phyloP scores from a whole-genome alignment of 495 filamentous ascomycete species.

The Penicillium verhagenii region DNA sequence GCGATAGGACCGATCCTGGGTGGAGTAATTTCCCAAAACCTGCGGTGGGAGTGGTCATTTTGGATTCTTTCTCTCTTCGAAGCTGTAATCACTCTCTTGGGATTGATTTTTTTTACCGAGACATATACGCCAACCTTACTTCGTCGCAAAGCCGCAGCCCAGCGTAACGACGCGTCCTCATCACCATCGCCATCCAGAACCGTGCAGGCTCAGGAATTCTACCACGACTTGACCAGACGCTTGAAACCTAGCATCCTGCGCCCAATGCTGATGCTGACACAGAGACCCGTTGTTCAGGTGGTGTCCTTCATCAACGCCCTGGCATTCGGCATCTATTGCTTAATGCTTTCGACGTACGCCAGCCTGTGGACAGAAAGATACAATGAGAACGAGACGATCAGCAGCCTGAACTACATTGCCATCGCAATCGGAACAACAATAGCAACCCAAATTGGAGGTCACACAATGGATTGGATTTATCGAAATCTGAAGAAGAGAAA shows the following conservation, averaged over 20 bases:
- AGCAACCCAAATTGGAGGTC: background rate
- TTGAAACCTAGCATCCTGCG: background rate
- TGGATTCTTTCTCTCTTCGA: background rate
- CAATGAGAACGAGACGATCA: background rate
- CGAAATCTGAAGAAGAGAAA: background rate
- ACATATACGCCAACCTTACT: background rate
- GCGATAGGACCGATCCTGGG: background rate
- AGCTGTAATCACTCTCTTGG: background rate
- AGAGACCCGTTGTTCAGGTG: background rate
- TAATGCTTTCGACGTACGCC: background rate
- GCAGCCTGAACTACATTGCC: background rate
- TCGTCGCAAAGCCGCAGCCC: background rate
- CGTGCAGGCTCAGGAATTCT: background rate
- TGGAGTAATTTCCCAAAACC: background rate
- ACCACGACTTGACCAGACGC: background rate
- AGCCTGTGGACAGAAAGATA: background rate
- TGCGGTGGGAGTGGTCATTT: background rate
- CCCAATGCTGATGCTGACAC: background rate
- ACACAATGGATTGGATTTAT: background rate
- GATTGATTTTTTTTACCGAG: background rate
- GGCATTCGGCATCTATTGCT: background rate
- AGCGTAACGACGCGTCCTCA: background rate
- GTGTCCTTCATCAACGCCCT: background rate
- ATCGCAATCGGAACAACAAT: background rate
- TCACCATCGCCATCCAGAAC: background rate